Evolutionary conservation across 164 flowering plant species (phyloP), one percentile per base, ranked within the genome.

Genomic region (Hamamelis virginiana): DNA sequence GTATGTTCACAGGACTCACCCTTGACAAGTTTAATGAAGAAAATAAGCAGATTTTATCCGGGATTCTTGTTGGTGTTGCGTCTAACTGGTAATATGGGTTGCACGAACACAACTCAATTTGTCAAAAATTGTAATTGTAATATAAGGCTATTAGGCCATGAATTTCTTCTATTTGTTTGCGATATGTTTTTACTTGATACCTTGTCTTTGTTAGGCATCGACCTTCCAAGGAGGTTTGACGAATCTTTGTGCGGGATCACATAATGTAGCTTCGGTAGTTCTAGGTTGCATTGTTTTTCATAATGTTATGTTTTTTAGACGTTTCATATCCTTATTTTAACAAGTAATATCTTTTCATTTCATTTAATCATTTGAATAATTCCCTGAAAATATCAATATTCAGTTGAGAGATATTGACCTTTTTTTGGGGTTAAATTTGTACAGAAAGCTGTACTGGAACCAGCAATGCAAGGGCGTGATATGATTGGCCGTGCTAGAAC

Each of bases 381-480:
- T 43, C 56, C 22, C n/a, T 44, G 13, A 5, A 21, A 53, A 33
- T 33, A 33, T 33, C 41, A 4, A 23, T 58, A 23, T 59, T 45
- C 27, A 5, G 1, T 28, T 21, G 23, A 47, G 21, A 25, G 53
- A 53, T 67, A 8, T 59, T 22, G n/a, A 16, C 13, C 25, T 19
- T 15, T 21, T 41, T 67, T 59, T 56, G 2, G 2, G 4, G 4
- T 43, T 12, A 16, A 23, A 43, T 48, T 44, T 80, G 59, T 71
- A 14, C 72, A 94, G 97, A 89, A 67, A 81, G 98, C 98, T 65
- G 98, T 95, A 60, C 76, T 95, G 70, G 97, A 91, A 69, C 97
- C 97, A 21, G 97, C 97, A 67, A 95, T 95, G 96, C 85, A 88
- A 75, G 98, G 98, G n/a, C 87, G 90, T 38, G 98, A 95, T 61